These are phyloP conservation scores for Calonectria fujianensis DNA, from an alignment of 2,329 filamentous ascomycete genomes.

Conservation along the genomic window DNA sequence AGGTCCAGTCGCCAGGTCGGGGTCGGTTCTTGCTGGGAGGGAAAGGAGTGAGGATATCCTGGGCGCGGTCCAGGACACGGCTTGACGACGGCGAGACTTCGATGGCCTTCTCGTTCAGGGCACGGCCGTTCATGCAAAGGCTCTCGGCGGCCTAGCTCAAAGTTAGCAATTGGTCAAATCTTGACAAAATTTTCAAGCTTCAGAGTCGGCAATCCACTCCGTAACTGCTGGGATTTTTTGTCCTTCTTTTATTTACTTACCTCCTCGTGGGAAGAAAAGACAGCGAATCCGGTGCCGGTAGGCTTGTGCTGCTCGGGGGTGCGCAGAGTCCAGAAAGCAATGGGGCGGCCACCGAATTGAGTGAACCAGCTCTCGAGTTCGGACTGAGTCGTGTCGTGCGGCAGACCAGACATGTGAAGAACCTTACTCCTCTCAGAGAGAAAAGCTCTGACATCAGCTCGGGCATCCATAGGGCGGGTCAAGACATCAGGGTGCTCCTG, in stretches of 20 bases:
- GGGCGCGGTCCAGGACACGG: constrained; percentile 94
- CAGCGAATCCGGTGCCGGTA: constrained; percentile 98
- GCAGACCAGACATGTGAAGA: constrained; percentile 96
- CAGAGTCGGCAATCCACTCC: not conserved
- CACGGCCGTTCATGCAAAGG: constrained; percentile 98
- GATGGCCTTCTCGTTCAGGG: constrained; percentile 98
- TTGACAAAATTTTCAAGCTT: not conserved
- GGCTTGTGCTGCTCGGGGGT: constrained; percentile 99
- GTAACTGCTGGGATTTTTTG: not conserved
- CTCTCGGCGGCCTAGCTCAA: constrained; percentile 90
- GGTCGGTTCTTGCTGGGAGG: constrained; percentile 99
- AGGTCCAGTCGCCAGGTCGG: constrained; percentile 98
- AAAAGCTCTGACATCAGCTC: constrained; percentile 97
- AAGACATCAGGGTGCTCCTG: constrained; percentile 97
- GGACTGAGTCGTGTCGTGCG: constrained; percentile 98
- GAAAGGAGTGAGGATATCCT: constrained; percentile 97
- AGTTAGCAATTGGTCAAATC: constrained; percentile 37
- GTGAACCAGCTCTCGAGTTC: constrained; percentile 99
- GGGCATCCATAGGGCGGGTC: constrained; percentile 95
- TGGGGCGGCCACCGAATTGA: constrained; percentile 96
- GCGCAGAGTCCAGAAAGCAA: constrained; percentile 98
- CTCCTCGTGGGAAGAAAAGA: constrained; percentile 99
- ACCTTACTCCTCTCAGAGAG: constrained; percentile 98
- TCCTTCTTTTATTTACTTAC: constrained; percentile 69
- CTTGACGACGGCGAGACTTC: constrained; percentile 99